Percentiles rank a stretch among this genome's conserved stretches.
Evolutionary conservation across 2,329 filamentous ascomycete species (phyloP).

Genomic region (Pseudogymnoascus sp.): DNA sequence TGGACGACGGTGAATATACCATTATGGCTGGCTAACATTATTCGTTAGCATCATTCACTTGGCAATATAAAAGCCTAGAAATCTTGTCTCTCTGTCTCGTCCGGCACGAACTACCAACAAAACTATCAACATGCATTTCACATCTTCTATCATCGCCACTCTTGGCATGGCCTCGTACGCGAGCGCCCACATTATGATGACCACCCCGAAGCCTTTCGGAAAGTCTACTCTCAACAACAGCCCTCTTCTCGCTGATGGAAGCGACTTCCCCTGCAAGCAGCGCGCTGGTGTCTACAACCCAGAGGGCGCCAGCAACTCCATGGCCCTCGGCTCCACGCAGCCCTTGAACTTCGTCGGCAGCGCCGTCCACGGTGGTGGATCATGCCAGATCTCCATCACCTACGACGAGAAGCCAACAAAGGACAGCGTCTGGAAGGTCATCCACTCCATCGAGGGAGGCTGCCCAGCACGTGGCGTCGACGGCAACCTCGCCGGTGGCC

Average conservation of each 20-base stretch:
- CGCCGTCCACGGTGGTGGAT: slow-evolving; percentile 83
- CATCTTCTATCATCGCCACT: slow-evolving; percentile 42
- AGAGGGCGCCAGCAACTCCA: slow-evolving; percentile 44
- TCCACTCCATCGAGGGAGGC: slow-evolving; percentile 78
- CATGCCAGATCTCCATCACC: slow-evolving; percentile 81
- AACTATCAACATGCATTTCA: slow-evolving; percentile 36
- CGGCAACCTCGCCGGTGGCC: slow-evolving; percentile 49
- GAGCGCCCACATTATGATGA: slow-evolving; percentile 71
- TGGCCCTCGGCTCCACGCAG: slow-evolving; percentile 54
- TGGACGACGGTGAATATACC: background rate
- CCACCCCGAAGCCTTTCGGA: slow-evolving; percentile 55
- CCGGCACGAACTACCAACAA: slow-evolving; percentile 5
- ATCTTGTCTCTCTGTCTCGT: slow-evolving; percentile 7
- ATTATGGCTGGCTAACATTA: slow-evolving; percentile 5
- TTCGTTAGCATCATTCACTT: slow-evolving; percentile 1
- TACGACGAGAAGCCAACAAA: slow-evolving; percentile 63
- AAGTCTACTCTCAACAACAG: slow-evolving; percentile 44
- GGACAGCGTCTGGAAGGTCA: slow-evolving; percentile 72
- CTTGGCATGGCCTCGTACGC: slow-evolving; percentile 49
- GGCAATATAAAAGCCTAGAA: slow-evolving; percentile 8
- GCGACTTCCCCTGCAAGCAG: slow-evolving; percentile 77
- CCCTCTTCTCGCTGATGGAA: slow-evolving; percentile 52
- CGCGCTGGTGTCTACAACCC: slow-evolving; percentile 39
- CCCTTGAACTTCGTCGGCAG: slow-evolving; percentile 57
- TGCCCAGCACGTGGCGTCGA: slow-evolving; percentile 56